A percentile compares a stretch with the other conserved stretches of the same genome.
phyloP scores from a whole-genome alignment of 768 basidiomycete species.

The Lactarius indigo region DNA sequence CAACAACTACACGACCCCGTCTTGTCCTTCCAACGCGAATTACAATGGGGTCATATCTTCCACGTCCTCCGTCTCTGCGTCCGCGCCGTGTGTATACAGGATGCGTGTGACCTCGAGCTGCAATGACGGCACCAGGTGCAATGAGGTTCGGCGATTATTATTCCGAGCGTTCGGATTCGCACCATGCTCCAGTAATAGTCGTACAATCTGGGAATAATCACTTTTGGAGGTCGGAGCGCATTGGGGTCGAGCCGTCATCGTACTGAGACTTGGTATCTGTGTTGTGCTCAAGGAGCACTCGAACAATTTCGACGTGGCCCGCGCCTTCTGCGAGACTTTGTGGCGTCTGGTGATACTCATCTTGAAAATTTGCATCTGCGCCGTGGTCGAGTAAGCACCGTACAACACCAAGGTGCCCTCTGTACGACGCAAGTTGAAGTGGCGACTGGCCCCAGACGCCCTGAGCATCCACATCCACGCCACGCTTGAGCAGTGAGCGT shows the following conservation, averaged over 20 bases:
- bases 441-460: not conserved
- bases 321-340: too few relatives aligned
- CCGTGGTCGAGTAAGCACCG: not conserved
- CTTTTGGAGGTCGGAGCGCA: too few relatives aligned
- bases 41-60: not conserved
- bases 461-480: not conserved
- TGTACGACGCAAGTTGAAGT: not conserved
- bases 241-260: accelerated
- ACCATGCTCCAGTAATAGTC: not conserved
- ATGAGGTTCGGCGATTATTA: not conserved
- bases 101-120: not conserved
- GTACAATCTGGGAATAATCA: not conserved
- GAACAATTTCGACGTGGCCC: too few relatives aligned
- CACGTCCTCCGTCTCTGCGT: not conserved
- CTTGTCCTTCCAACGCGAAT: not conserved
- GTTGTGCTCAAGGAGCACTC: not conserved
- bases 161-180: not conserved
- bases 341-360: too few relatives aligned
- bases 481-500: not conserved
- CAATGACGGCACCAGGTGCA: not conserved
- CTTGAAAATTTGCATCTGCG: too few relatives aligned
- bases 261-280: not conserved
- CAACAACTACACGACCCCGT: too few relatives aligned
- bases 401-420: not conserved
- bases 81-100: not conserved